Conservation (phyloP, 352 stramenopile species). For the Phytophthora agathidicida region DNA sequence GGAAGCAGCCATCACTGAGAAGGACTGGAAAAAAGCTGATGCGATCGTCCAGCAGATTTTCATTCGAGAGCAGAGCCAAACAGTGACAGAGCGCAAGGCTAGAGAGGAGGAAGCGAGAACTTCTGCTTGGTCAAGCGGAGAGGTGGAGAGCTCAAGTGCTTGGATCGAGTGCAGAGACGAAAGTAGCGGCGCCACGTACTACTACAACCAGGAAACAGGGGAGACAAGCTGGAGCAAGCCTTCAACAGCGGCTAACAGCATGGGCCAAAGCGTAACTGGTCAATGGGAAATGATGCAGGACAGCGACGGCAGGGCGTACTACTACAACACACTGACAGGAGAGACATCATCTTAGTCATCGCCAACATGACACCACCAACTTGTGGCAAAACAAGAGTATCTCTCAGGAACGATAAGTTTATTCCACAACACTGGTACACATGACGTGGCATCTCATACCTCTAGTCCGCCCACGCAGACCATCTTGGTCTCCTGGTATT, state of each 20-base stretch:
- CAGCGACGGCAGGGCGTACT: constrained; percentile 42
- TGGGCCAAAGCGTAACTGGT: not conserved
- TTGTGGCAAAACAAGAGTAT: not conserved
- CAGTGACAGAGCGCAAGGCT: constrained; percentile 27
- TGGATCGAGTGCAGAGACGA: constrained; percentile 44
- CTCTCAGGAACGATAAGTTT: constrained; percentile 26
- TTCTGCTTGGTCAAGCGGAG: not conserved
- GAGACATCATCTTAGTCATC: constrained; percentile 45
- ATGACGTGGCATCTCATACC: constrained; percentile 6
- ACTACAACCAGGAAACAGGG: constrained; percentile 45
- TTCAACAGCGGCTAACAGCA: not conserved
- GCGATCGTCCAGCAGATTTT: constrained; percentile 75
- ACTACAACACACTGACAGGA: constrained; percentile 41
- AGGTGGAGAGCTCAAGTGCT: not conserved
- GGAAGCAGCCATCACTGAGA: constrained; percentile 60
- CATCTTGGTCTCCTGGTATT: constrained; percentile 99
- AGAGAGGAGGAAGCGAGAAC: constrained; percentile 8
- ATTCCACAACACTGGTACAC: constrained; percentile 19
- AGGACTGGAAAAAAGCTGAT: constrained; percentile 73
- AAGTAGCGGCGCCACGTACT: constrained; percentile 46
- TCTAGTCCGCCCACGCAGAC: constrained; percentile 83
- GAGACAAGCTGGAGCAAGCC: constrained; percentile 52
- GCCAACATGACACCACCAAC: not conserved
- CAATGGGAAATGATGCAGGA: constrained; percentile 34
- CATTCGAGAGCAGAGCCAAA: constrained; percentile 65